Conservation (phyloP, 495 filamentous ascomycete genomes). For the Podospora comata region DNA sequence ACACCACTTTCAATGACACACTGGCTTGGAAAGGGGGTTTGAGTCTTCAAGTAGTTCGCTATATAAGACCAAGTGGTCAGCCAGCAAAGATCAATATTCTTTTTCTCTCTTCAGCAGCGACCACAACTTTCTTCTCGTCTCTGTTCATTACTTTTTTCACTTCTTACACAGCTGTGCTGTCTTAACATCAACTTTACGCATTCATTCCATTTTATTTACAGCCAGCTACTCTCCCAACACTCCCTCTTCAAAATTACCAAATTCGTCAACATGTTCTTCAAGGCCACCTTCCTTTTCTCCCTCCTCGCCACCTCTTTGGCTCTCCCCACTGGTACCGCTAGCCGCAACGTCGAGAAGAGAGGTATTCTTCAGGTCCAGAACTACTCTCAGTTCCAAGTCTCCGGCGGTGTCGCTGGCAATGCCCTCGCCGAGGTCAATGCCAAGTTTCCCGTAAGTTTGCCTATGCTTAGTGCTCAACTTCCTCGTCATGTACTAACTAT, state of each 20-base stretch:
- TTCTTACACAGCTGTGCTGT: conserved; percentile 32
- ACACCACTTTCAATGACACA: conserved; percentile 5
- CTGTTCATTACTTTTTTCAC: conserved; percentile 10
- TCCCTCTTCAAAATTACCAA: conserved; percentile 9
- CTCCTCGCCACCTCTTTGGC: conserved; percentile 30
- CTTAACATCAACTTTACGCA: conserved; percentile 7
- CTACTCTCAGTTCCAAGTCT: conserved; percentile 40
- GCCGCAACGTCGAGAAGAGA: conserved; percentile 13
- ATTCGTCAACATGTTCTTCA: conserved; percentile 31
- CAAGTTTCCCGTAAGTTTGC: conserved; percentile 42
- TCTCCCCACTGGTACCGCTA: conserved; percentile 16
- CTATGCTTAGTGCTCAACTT: neutral
- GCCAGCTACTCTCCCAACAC: neutral
- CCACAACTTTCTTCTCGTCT: conserved; percentile 13
- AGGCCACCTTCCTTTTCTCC: conserved; percentile 31
- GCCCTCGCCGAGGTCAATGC: conserved; percentile 42
- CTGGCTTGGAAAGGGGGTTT: neutral
- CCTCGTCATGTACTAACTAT: neutral
- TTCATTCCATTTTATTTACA: conserved; percentile 9
- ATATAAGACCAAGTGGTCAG: conserved; percentile 5
- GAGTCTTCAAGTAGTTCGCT: neutral
- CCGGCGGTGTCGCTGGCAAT: conserved; percentile 42
- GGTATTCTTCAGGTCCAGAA: conserved; percentile 23
- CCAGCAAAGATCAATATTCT: neutral
- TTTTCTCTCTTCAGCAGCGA: conserved; percentile 4